These are phyloP conservation scores for Cudoniella acicularis DNA, from an alignment of 495 filamentous ascomycete genomes.

Conservation along the genomic window DNA sequence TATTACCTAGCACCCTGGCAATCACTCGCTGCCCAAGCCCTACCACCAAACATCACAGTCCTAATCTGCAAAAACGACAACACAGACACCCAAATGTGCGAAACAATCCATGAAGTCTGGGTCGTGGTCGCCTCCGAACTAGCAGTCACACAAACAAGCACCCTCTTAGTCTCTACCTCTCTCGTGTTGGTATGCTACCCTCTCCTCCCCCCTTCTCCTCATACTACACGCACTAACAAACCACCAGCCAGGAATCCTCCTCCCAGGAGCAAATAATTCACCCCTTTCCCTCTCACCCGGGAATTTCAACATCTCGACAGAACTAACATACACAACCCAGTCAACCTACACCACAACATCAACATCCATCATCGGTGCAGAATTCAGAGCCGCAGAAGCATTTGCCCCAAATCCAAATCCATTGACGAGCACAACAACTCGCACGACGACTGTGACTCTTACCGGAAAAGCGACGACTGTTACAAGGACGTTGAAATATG, in stretches of 20 bases:
- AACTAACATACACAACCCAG: too few relatives aligned
- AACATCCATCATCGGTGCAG: too few relatives aligned
- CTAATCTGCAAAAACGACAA: conserved; percentile 2
- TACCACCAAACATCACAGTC: conserved; percentile 6
- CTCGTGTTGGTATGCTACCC: too few relatives aligned
- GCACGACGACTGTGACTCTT: background rate
- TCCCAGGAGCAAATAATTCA: too few relatives aligned
- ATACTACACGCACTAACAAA: too few relatives aligned
- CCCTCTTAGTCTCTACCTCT: background rate
- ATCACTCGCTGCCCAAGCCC: background rate
- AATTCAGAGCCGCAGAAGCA: too few relatives aligned
- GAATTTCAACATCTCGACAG: too few relatives aligned
- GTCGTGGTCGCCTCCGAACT: background rate
- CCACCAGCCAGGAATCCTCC: too few relatives aligned
- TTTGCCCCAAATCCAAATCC: too few relatives aligned
- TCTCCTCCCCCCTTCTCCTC: too few relatives aligned
- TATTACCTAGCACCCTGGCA: conserved; percentile 19
- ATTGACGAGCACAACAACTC: background rate
- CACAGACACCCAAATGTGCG: background rate
- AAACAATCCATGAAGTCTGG: conserved; percentile 9
- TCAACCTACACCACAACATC: too few relatives aligned
- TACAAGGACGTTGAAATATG: background rate
- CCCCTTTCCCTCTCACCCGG: too few relatives aligned
- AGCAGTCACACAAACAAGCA: conserved; percentile 1
- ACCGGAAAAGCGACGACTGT: background rate